Base-by-base conservation (phyloP, 805 yeast genomes). In the Saccharomycopsis fodiens region DNA sequence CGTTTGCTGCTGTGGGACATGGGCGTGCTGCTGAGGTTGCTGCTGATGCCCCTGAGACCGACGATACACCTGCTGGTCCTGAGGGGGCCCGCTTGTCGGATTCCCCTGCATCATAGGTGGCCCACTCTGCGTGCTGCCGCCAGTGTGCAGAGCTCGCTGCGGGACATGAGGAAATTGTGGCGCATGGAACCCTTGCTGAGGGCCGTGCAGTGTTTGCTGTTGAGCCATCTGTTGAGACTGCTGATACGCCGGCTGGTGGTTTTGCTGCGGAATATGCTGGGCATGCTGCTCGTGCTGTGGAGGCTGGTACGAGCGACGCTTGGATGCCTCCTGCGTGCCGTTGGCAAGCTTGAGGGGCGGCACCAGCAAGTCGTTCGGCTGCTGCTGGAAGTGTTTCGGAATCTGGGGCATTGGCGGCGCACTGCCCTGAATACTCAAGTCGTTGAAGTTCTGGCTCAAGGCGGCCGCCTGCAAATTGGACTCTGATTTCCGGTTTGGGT, bases 41-140 rank as follows among this genome's bases (percentile, higher is more conserved):
- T 29, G 32, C 32, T 29, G 32, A n/a, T 13, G n/a, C 32, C 35
- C 50, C 37, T 44, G 45, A 54, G n/a, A 54, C 52, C 23, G 53
- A 41, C 32, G 55, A 54, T 7, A 52, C 58, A 3, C 52, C 55
- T 45, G 57, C 59, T 13, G 13, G 13, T 29, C n/a, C 32, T 29
- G 13, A n/a, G n/a, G 32, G 13, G 32, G 13, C 32, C 13, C n/a
- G 32, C 32, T 13, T n/a, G 13, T 29, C 13, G 13, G 32, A n/a
- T 13, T 29, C n/a, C n/a, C 32, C n/a, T 29, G 13, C 32, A 29
- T 13, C 13, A 29, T 29, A 13, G 32, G 32, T 13, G 32, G 13
- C 32, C 13, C 13, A 29, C 13, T 13, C n/a, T 13, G 13, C 32
- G 13, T 29, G 32, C 32, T 13, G 32, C 32, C 32, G 32, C 32